These are phyloP conservation scores for Dittrichia graveolens DNA, from an alignment of 129 eudicot species.

Conservation along the genomic window DNA sequence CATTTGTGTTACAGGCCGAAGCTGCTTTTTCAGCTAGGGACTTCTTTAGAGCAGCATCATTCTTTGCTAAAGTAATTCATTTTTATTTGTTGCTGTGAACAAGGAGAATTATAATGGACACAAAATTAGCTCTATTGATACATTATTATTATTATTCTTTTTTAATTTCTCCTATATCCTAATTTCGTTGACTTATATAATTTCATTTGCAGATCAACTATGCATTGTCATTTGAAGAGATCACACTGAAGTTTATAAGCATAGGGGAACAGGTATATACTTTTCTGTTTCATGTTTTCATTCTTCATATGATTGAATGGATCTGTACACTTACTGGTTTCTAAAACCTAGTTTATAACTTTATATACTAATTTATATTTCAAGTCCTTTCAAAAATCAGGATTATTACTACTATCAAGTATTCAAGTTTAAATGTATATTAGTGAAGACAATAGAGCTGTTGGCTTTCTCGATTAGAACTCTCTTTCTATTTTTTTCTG, in stretches of 20 bases:
- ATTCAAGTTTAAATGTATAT: no score
- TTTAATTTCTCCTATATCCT: not conserved
- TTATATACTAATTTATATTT: no score
- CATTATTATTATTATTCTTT: not conserved
- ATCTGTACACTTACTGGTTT: not conserved
- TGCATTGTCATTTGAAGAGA: slow-evolving; percentile 90
- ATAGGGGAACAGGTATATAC: slow-evolving; percentile 80
- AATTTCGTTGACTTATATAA: slow-evolving; percentile 18
- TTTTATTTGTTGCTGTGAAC: not conserved
- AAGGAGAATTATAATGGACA: no score
- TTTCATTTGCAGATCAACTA: slow-evolving; percentile 74
- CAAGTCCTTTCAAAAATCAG: no score
- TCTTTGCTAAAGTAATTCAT: slow-evolving; percentile 78
- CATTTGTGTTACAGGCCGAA: slow-evolving; percentile 73
- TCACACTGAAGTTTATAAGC: slow-evolving; percentile 88
- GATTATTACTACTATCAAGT: no score
- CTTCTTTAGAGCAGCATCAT: slow-evolving; percentile 86
- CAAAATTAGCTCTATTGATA: no score
- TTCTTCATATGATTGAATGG: slow-evolving; percentile 9
- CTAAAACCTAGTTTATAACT: no score
- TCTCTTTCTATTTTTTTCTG: not conserved
- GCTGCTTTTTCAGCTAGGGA: slow-evolving; percentile 82
- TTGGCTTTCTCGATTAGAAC: not conserved
- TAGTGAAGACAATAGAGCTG: no score
- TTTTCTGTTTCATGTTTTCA: slow-evolving; percentile 22